Evolutionary conservation across 2,329 filamentous ascomycete species (phyloP), one percentile per base, ranked within the genome.

Genomic region (Achaetomium macrosporum): DNA sequence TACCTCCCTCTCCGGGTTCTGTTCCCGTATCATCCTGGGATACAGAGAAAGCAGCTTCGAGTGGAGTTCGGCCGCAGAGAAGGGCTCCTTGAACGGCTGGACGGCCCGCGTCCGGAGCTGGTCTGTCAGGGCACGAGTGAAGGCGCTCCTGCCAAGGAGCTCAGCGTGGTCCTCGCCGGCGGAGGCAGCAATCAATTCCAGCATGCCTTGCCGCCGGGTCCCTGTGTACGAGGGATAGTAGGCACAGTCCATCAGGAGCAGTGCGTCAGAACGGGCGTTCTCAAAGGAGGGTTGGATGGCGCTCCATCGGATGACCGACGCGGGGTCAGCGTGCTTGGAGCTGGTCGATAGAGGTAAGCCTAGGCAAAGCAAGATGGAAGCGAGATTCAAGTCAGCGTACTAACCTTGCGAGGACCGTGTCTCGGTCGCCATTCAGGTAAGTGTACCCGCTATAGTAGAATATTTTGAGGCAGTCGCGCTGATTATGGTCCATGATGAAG

Each of bases 391-490:
- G 36, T 35, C 6, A 31, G 12, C 33, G 7, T 11, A 56, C 69
- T 54, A 65, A 81, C 79, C 78, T 82, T 41, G 78, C 72, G 39
- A 83, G 68, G 31, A 81, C 71, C 76, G 82, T 81, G 57, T 82
- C 76, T 42, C 77, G 70, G 51, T 81, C 75, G 7, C 69, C 71
- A 57, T 82, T 76, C 25, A 82, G 66, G 58, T 75, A 78, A 39
- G 74, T 79, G 51, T 77, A 71, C 7, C 79, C 79, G 13, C 72
- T 75, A 59, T 83, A 83, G 62, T 79, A 82, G 43, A 83, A 73
- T 51, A 83, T 75, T 61, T 82, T 82, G 51, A 83, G 64, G 17
- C 77, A 73, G 59, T 82, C 78, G 39, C 79, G 74, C 47, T 76
- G 72, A 56, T 82, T 77, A 37, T 71, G 70, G 25, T 76, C 72